Conservation (phyloP, 2,329 filamentous ascomycete genomes). For the Curvularia sp. region DNA sequence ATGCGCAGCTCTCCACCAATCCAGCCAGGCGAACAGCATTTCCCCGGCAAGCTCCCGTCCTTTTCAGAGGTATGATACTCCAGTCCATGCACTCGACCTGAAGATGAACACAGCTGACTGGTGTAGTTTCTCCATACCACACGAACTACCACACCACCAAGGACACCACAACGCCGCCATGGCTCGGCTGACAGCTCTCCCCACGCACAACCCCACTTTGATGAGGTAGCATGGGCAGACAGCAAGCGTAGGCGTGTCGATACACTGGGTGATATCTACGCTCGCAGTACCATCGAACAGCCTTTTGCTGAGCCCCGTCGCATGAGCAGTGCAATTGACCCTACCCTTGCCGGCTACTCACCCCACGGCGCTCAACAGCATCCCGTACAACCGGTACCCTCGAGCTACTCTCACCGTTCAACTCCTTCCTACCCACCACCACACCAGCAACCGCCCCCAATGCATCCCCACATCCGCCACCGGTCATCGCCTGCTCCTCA, state of each 20-base stretch:
- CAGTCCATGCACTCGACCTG: neutral
- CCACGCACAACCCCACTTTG: conserved; percentile 35
- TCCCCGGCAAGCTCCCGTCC: conserved; percentile 37
- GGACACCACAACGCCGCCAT: conserved; percentile 41
- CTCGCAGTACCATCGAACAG: conserved; percentile 26
- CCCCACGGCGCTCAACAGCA: conserved; percentile 17
- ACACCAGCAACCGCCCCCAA: conserved; percentile 11
- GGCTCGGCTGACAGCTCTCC: conserved; percentile 41
- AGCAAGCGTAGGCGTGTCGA: conserved; percentile 41
- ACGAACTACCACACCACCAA: conserved; percentile 43
- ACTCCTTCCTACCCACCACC: conserved; percentile 37
- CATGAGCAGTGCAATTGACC: conserved; percentile 33
- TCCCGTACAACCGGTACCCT: conserved; percentile 9
- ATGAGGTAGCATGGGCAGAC: conserved; percentile 38
- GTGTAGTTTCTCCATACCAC: conserved; percentile 36
- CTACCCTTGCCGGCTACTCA: conserved; percentile 28
- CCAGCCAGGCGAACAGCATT: conserved; percentile 41
- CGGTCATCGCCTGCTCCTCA: conserved; percentile 36
- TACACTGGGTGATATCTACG: conserved; percentile 33
- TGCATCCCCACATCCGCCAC: conserved; percentile 32
- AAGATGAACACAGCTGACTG: conserved; percentile 16
- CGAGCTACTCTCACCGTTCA: conserved; percentile 36
- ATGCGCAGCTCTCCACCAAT: conserved; percentile 44
- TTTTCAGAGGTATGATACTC: conserved; percentile 40
- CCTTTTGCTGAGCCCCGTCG: conserved; percentile 25